Percentiles rank a stretch among this genome's conserved stretches.
Evolutionary conservation across 2,329 filamentous ascomycete genomes (phyloP).

Genomic region (Akanthomyces uredinophilus): DNA sequence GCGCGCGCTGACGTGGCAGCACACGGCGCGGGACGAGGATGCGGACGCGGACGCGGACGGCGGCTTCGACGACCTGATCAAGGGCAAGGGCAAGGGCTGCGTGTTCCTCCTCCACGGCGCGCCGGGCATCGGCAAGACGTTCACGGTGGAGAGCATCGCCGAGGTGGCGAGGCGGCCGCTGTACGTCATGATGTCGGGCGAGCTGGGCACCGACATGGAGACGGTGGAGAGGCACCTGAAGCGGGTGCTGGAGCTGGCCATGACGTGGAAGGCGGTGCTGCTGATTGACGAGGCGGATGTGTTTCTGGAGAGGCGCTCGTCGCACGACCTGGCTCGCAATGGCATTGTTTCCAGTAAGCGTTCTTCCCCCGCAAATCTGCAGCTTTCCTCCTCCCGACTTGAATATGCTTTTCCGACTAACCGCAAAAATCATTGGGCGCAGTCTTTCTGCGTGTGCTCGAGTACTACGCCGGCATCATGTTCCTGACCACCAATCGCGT

Average conservation of each 20-base stretch:
- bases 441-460: constrained; percentile 32
- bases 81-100: constrained; percentile 24
- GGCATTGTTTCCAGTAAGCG: constrained; percentile 22
- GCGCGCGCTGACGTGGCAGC: neutral
- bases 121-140: constrained; percentile 30
- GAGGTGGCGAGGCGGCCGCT: constrained; percentile 22
- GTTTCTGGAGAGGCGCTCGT: constrained; percentile 22
- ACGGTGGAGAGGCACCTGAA: constrained; percentile 21
- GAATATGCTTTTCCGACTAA: neutral
- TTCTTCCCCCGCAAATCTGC: no score
- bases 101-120: constrained; percentile 30
- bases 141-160: constrained; percentile 24
- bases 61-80: neutral
- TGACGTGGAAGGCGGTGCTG: constrained; percentile 21
- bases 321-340: constrained; percentile 23
- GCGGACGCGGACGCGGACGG: neutral
- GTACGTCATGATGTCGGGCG: constrained; percentile 24
- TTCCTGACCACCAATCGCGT: constrained; percentile 34
- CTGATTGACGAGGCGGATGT: constrained; percentile 27
- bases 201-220: constrained; percentile 21
- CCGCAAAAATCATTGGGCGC: neutral
- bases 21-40: neutral
- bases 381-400: no score
- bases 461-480: constrained; percentile 32
- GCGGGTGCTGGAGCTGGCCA: constrained; percentile 21